These are phyloP conservation scores for Phragmites australis DNA, from an alignment of 176 grass and related monocot genomes.

Conservation along the genomic window DNA sequence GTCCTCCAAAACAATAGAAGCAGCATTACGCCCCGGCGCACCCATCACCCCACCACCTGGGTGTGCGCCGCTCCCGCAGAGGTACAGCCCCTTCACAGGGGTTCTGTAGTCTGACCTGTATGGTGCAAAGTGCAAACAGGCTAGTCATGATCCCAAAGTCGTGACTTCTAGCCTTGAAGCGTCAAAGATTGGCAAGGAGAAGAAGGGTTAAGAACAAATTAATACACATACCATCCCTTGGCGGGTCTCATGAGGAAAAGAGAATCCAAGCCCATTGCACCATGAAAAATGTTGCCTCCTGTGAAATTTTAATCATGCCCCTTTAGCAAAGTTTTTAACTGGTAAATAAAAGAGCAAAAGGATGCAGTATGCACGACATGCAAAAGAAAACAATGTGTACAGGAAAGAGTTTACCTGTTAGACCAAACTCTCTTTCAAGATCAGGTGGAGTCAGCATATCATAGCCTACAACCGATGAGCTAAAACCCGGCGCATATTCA, in stretches of 20 bases:
- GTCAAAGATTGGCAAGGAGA: conserved; percentile 2
- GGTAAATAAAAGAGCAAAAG: neutral
- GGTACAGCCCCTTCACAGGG: conserved; percentile 83
- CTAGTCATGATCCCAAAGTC: conserved; percentile 7
- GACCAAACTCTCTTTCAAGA: conserved; percentile 93
- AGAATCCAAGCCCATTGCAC: conserved; percentile 92
- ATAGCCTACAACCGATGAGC: conserved; percentile 83
- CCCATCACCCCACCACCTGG: conserved; percentile 97
- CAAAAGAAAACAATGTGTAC: neutral
- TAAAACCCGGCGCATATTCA: conserved; percentile 88
- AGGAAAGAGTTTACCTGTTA: conserved; percentile 60
- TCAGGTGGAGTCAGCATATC: conserved; percentile 96
- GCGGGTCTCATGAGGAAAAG: conserved; percentile 90
- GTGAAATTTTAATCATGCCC: conserved; percentile 22
- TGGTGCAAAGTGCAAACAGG: conserved; percentile 10
- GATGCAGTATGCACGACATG: neutral
- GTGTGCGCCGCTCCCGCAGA: conserved; percentile 89
- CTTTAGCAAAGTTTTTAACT: conserved; percentile 9
- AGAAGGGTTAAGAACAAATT: neutral
- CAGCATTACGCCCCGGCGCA: conserved; percentile 90
- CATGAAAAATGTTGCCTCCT: conserved; percentile 98
- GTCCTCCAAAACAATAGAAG: conserved; percentile 71
- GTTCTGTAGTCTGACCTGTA: conserved; percentile 93
- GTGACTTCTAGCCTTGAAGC: neutral
- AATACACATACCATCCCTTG: conserved; percentile 74